These are phyloP conservation scores for Penicillium sp. DNA, from an alignment of 2,329 filamentous ascomycete species.

Conservation along the genomic window DNA sequence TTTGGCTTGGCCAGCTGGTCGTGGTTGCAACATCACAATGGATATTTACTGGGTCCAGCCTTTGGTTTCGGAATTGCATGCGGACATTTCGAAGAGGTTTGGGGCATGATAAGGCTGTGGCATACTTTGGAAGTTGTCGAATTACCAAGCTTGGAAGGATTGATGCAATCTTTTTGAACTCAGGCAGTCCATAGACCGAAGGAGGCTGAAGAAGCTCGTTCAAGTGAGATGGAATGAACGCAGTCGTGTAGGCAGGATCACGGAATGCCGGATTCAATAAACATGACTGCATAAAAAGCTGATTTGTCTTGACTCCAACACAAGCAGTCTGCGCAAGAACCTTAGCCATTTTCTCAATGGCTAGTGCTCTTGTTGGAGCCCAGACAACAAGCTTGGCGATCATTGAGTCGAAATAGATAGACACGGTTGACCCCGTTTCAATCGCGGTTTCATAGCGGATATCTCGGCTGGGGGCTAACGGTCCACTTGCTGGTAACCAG, in stretches of 20 bases:
- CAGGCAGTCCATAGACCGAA: background rate
- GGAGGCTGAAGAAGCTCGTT: constrained; percentile 24
- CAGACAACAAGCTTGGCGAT: constrained; percentile 51
- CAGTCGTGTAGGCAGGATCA: constrained; percentile 51
- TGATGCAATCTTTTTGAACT: constrained; percentile 9
- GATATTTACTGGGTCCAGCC: constrained; percentile 35
- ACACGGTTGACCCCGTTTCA: constrained; percentile 38
- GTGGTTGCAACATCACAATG: constrained; percentile 30
- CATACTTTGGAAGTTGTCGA: constrained; percentile 10
- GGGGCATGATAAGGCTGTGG: too few relatives aligned
- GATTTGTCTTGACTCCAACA: constrained; percentile 62
- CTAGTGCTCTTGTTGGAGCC: constrained; percentile 39
- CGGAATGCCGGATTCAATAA: constrained; percentile 26
- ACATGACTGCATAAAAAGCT: constrained; percentile 32
- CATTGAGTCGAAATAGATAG: constrained; percentile 51
- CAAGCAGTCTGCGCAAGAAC: constrained; percentile 52
- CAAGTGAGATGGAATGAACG: constrained; percentile 31
- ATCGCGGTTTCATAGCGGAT: constrained; percentile 48
- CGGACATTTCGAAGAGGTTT: constrained; percentile 24
- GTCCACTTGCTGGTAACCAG: constrained; percentile 32
- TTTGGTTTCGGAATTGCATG: constrained; percentile 36
- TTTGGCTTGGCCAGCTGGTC: constrained; percentile 7
- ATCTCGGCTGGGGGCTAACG: constrained; percentile 20
- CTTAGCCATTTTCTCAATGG: constrained; percentile 38
- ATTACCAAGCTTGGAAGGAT: constrained; percentile 19